Base-by-base conservation (phyloP, 2,329 filamentous ascomycete genomes). In the Trichophaea hybrida region DNA sequence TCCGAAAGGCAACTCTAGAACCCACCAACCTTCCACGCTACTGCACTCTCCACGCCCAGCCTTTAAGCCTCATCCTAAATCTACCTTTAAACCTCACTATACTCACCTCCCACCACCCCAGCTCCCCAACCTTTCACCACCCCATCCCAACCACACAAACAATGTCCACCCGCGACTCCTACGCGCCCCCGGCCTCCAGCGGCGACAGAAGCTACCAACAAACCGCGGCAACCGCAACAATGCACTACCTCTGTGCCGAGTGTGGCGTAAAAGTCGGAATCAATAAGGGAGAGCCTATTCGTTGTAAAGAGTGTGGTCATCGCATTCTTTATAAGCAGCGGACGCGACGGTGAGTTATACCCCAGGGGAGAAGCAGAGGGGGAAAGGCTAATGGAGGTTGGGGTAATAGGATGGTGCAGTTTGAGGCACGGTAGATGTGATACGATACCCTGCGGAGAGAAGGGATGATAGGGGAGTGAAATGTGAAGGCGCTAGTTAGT, bases 291-390 rank as follows among this genome's bases (percentile, higher is more conserved):
- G 88, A 93, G 69, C 83, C 85, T 37, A 91, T 94, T 67, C 80
- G 88, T 33, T 95, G 89, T 78, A 86, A 87, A 73, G 86, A 90
- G 74, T 98, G 93, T 73, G 93, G 93, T 6, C 93, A 95, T 70
- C 84, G 93, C 66, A 89, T 98, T 63, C 75, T 98, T 67, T 97
- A 97, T 75, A 98, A 98, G 81, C 88, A 96, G 80, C 77, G 93
- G 71, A 98, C 93, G 49, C 96, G 94, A 79, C 82, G 93, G 93
- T 96, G 72, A 74, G 85, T 75, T 61, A 55, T 34, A 55, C 49
- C 51, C 44, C 35, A 44, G 13, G 40, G 15, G 33, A 48, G 8
- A 55, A 53, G 6, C 4, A 12, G 13, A 46, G 53, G 35, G 59
- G 58, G 49, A 43, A 58, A 58, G 64, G 46, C 57, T 53, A 61